These are phyloP conservation scores for Fraxinus sp. DNA, from an alignment of 305 asterid genomes.

Conservation along the genomic window DNA sequence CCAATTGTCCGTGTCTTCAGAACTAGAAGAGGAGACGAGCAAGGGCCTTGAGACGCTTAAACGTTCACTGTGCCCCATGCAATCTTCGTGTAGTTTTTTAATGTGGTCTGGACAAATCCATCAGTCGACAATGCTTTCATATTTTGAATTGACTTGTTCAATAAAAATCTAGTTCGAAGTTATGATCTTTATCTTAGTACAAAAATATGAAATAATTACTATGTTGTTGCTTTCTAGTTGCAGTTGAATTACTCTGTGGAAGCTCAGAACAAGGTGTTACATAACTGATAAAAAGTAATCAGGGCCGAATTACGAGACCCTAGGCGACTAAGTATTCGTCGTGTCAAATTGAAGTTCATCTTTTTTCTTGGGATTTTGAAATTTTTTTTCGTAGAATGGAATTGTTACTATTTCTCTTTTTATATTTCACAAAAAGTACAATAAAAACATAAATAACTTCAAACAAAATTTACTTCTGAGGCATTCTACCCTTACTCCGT, in stretches of 20 bases:
- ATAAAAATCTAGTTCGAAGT: neutral
- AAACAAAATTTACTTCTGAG: too few relatives aligned
- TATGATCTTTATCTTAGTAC: neutral
- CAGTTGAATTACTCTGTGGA: neutral
- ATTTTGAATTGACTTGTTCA: neutral
- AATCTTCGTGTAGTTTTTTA: constrained; percentile 24
- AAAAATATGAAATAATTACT: neutral
- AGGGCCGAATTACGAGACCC: too few relatives aligned
- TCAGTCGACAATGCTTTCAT: neutral
- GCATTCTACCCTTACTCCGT: too few relatives aligned
- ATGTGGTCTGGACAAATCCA: constrained; percentile 20
- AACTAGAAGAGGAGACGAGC: constrained; percentile 21
- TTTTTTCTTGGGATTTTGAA: too few relatives aligned
- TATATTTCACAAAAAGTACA: too few relatives aligned
- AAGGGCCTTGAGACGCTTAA: constrained; percentile 22
- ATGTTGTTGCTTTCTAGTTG: neutral
- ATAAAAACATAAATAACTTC: too few relatives aligned
- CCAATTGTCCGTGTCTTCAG: neutral
- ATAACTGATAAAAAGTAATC: too few relatives aligned
- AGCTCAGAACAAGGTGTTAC: neutral
- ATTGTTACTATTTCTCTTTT: too few relatives aligned
- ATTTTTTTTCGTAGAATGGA: too few relatives aligned
- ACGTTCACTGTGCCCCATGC: constrained; percentile 17
- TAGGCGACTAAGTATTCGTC: too few relatives aligned
- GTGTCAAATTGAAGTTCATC: too few relatives aligned